Evolutionary conservation across 352 stramenopile species (phyloP).

Genomic region (Phytophthora lateralis): DNA sequence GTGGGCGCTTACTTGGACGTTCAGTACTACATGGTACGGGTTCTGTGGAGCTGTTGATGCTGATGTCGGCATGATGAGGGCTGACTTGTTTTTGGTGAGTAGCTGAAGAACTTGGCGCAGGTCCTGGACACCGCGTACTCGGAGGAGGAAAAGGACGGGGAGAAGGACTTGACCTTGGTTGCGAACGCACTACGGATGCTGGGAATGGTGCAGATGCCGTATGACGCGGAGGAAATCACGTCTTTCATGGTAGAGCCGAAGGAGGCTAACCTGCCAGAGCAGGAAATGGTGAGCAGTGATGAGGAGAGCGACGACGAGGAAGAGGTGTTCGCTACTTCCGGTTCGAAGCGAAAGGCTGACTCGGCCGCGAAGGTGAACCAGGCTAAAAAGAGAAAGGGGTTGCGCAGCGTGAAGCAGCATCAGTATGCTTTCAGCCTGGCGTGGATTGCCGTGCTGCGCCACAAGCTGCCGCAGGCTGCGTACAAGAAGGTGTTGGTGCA

Average conservation of each 20-base stretch:
- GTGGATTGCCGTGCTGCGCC: conserved; percentile 81
- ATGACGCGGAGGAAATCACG: conserved; percentile 59
- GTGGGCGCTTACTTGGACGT: conserved; percentile 84
- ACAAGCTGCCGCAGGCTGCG: conserved; percentile 66
- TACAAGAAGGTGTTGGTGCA: conserved; percentile 94
- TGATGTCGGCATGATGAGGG: not conserved
- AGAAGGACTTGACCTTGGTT: conserved; percentile 57
- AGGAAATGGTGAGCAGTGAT: conserved; percentile 56
- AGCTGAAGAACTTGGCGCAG: conserved; percentile 73
- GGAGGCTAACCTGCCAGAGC: conserved; percentile 25
- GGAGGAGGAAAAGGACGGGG: conserved; percentile 45
- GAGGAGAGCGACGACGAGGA: conserved; percentile 49
- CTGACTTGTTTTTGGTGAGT: conserved; percentile 12
- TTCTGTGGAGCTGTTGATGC: not conserved
- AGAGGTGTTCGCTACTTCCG: conserved; percentile 32
- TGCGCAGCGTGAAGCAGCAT: conserved; percentile 77
- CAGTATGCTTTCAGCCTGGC: conserved; percentile 78
- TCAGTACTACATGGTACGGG: conserved; percentile 84
- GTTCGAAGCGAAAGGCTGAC: conserved; percentile 57
- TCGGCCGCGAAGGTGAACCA: conserved; percentile 40
- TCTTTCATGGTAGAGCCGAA: conserved; percentile 70
- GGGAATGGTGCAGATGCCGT: conserved; percentile 77
- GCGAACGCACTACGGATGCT: conserved; percentile 74
- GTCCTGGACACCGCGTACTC: conserved; percentile 48
- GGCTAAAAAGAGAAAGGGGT: conserved; percentile 43